Percentiles rank a stretch among this genome's conserved stretches.
Evolutionary conservation across 441 rosid species (phyloP).

Genomic region (Populus hybrid): DNA sequence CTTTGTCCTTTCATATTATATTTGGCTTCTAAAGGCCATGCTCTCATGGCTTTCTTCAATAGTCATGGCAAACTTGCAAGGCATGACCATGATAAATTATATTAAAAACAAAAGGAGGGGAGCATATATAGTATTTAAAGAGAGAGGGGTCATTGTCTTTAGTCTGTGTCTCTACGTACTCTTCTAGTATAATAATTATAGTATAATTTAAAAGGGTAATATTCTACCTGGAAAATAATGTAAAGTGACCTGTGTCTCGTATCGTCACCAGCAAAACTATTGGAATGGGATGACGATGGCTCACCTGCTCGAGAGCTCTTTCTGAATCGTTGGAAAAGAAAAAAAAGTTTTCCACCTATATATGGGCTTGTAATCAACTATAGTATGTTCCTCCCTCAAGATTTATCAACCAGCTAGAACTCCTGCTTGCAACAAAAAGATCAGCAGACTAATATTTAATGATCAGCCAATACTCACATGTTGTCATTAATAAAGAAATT

Average conservation of each 20-base stretch:
- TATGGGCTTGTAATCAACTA: too few species aligned
- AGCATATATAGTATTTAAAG: not conserved
- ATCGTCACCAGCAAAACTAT: not conserved
- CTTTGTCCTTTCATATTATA: slow-evolving; percentile 10
- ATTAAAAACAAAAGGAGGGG: not conserved
- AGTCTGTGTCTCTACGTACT: not conserved
- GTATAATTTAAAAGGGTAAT: not conserved
- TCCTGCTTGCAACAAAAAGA: too few species aligned
- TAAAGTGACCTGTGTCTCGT: too few species aligned
- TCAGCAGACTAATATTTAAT: too few species aligned
- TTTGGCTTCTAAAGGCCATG: not conserved
- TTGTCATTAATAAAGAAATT: too few species aligned
- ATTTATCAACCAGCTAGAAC: too few species aligned
- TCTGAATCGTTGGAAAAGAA: too few species aligned
- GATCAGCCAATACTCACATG: too few species aligned
- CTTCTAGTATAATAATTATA: too few species aligned
- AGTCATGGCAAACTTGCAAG: slow-evolving; percentile 1
- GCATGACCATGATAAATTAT: not conserved
- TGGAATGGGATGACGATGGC: not conserved
- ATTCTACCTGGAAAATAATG: not conserved
- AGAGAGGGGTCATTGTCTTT: not conserved
- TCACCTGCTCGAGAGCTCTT: not conserved
- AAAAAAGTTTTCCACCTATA: too few species aligned
- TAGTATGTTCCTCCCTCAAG: too few species aligned
- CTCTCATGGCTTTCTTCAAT: not conserved